A percentile compares a stretch with the other conserved stretches of the same genome.
Evolutionary conservation across 306 rosid genomes (phyloP).

Genomic region (Rosa chinensis): DNA sequence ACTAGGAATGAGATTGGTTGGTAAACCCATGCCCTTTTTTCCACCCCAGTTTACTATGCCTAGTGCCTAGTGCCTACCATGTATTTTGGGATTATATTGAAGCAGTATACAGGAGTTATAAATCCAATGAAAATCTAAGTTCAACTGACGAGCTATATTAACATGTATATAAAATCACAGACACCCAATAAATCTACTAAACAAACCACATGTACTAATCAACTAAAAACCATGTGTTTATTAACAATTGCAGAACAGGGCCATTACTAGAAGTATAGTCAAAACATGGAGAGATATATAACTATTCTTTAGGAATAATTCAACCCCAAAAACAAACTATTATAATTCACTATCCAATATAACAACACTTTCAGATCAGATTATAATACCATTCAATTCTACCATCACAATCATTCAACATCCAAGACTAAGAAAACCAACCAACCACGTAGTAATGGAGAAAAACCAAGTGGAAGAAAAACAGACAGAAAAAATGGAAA

Average conservation of each 20-base stretch:
- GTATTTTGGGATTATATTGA: neutral
- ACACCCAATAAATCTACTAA: neutral
- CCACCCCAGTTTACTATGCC: neutral
- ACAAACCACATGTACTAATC: neutral
- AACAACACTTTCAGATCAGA: too few species aligned
- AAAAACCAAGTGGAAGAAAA: too few species aligned
- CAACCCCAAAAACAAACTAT: too few species aligned
- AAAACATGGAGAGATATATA: too few species aligned
- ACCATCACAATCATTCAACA: too few species aligned
- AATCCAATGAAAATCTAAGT: neutral
- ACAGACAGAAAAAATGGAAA: too few species aligned
- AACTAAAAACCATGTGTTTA: neutral
- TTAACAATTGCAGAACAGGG: neutral
- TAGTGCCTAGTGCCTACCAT: conserved; percentile 7
- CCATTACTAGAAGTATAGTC: too few species aligned
- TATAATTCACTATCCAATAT: too few species aligned
- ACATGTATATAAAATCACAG: neutral
- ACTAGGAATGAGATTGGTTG: neutral
- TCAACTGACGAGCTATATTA: neutral
- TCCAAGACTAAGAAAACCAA: too few species aligned
- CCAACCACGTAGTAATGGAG: too few species aligned
- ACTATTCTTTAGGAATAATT: too few species aligned
- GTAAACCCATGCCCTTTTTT: neutral
- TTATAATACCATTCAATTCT: too few species aligned
- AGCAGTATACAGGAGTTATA: neutral